These are phyloP conservation scores for Candida andamanensis DNA, from an alignment of 805 yeast species.

Conservation along the genomic window DNA sequence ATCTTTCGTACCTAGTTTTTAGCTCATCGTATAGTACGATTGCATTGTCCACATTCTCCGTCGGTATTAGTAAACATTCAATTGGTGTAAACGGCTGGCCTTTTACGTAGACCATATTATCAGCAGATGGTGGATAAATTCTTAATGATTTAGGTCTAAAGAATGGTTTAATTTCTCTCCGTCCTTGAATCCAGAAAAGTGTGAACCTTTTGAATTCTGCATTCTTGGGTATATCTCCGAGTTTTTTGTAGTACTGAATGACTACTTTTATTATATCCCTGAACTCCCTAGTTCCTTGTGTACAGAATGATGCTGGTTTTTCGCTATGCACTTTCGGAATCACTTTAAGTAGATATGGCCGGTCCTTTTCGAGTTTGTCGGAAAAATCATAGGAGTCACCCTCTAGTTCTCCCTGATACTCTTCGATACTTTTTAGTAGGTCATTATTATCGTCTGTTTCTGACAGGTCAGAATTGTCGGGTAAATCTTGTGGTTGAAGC, in stretches of 20 bases:
- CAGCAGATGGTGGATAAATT: constrained; percentile 20
- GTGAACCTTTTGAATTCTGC: constrained; percentile 12
- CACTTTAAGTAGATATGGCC: constrained; percentile 26
- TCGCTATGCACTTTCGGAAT: constrained; percentile 20
- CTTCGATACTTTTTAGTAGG: background rate
- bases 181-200: constrained; percentile 38
- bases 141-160: constrained; percentile 37
- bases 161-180: constrained; percentile 31
- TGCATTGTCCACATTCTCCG: constrained; percentile 15
- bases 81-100: constrained; percentile 13
- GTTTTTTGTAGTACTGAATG: constrained; percentile 11
- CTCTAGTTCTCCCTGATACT: constrained; percentile 5
- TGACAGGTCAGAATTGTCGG: no score
- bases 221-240: constrained; percentile 6
- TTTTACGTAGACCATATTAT: constrained; percentile 5
- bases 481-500: no score
- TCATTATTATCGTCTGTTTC: no score
- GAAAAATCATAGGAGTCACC: constrained; percentile 21
- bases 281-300: constrained; percentile 25
- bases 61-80: constrained; percentile 19
- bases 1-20: constrained; percentile 8
- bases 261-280: constrained; percentile 17
- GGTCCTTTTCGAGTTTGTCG: constrained; percentile 19
- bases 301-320: constrained; percentile 16
- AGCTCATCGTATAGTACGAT: constrained; percentile 28